These are phyloP conservation scores for Xylariomycetidae sp. DNA, from an alignment of 2,329 filamentous ascomycete genomes.

Conservation along the genomic window DNA sequence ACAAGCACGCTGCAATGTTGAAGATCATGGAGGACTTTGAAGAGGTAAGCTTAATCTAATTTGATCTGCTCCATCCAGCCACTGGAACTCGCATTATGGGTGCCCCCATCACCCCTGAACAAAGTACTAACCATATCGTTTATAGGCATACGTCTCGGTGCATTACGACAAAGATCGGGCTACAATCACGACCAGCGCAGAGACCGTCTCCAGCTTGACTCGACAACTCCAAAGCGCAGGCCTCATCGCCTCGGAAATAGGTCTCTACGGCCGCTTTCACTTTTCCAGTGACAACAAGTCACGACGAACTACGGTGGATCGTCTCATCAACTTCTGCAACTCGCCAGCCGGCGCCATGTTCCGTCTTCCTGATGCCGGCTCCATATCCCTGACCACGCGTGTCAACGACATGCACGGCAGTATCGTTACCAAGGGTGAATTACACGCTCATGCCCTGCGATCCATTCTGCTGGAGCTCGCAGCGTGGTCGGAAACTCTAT, in stretches of 20 bases:
- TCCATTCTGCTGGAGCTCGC: too few species aligned
- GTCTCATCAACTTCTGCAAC: conserved; percentile 24
- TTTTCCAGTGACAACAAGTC: too few species aligned
- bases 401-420: conserved; percentile 9
- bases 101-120: conserved; percentile 10
- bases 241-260: conserved; percentile 23
- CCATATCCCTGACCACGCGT: conserved; percentile 20
- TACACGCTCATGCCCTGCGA: conserved; percentile 28
- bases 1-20: conserved; percentile 13
- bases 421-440: conserved; percentile 13
- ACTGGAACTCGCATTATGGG: conserved; percentile 8
- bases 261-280: conserved; percentile 30
- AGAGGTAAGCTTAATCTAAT: conserved; percentile 7
- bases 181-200: conserved; percentile 31
- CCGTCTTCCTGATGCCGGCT: conserved; percentile 27
- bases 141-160: conserved; percentile 8
- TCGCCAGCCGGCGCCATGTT: conserved; percentile 20
- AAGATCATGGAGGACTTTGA: conserved; percentile 2
- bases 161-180: conserved; percentile 30
- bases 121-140: too few species aligned
- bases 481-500: too few species aligned
- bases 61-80: background rate
- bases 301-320: conserved; percentile 3
- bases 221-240: conserved; percentile 21
- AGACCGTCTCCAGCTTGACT: conserved; percentile 15